Percentiles rank a stretch among this genome's conserved stretches.
Evolutionary conservation across 1,139 yeast species (phyloP).

Genomic region (Kluyveromyces marxianus): DNA sequence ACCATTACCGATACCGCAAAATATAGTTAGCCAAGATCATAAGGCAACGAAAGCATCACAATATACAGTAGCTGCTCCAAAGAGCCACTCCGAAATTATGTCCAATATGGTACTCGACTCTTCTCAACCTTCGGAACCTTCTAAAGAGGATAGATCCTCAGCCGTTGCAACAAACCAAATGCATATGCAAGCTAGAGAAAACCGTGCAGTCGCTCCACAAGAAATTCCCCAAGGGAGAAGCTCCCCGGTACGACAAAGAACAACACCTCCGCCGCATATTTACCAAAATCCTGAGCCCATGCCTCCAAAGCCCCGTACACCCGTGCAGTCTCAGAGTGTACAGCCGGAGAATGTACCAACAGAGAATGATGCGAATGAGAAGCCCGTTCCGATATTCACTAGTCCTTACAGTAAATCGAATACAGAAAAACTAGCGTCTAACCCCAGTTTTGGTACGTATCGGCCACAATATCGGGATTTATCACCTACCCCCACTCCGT

Average conservation of each 20-base stretch:
- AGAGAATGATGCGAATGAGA: neutral
- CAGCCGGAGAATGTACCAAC: too few species aligned
- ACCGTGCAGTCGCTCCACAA: neutral
- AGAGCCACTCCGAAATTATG: too few species aligned
- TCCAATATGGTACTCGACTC: too few species aligned
- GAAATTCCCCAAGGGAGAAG: neutral
- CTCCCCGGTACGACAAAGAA: neutral
- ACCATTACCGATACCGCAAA: too few species aligned
- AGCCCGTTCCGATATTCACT: conserved; percentile 1
- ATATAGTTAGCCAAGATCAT: too few species aligned
- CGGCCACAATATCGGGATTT: conserved; percentile 1
- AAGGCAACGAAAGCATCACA: too few species aligned
- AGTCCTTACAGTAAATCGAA: conserved; percentile 1
- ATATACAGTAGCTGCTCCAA: too few species aligned
- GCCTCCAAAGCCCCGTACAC: too few species aligned
- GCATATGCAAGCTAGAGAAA: neutral
- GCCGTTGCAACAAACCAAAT: too few species aligned
- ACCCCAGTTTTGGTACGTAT: neutral
- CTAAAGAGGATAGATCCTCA: too few species aligned
- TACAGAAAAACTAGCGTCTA: neutral
- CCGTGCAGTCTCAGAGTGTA: too few species aligned
- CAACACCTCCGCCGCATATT: neutral
- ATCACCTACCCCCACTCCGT: neutral
- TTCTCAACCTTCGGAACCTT: too few species aligned
- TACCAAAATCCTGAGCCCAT: neutral